Evolutionary conservation across 2,329 filamentous ascomycete species (phyloP).

Genomic region (Sarocladiaceae sp.): DNA sequence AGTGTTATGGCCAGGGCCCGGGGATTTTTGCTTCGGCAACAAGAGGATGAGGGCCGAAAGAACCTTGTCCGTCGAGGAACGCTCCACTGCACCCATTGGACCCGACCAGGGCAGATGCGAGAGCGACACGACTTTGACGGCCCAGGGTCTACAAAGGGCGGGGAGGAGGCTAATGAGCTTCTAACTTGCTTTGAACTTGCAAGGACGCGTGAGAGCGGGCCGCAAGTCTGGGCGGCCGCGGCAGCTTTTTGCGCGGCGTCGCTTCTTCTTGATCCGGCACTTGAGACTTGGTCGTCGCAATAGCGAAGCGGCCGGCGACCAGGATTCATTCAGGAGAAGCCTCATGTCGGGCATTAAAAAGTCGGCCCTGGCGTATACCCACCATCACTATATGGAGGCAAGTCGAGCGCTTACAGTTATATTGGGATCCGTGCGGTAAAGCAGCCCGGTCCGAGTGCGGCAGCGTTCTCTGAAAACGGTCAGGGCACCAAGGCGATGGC

Average conservation of each 20-base stretch:
- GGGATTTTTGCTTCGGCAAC: slow-evolving; percentile 3
- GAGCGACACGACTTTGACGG: neutral
- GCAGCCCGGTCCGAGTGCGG: too few relatives aligned
- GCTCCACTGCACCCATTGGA: slow-evolving; percentile 2
- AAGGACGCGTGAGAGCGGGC: neutral
- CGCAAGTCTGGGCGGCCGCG: neutral
- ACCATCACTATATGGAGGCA: too few relatives aligned
- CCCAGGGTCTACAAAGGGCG: neutral
- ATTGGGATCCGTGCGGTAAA: too few relatives aligned
- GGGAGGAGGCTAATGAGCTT: slow-evolving; percentile 1
- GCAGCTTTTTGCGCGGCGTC: too few relatives aligned
- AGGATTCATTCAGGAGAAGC: too few relatives aligned
- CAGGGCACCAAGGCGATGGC: neutral
- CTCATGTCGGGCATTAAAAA: too few relatives aligned
- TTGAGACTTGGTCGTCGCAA: too few relatives aligned
- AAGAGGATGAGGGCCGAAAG: neutral
- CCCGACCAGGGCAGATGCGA: neutral
- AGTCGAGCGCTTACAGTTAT: too few relatives aligned
- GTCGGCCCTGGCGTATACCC: too few relatives aligned
- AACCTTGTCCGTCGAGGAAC: neutral
- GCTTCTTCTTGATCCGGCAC: too few relatives aligned
- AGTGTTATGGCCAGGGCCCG: neutral
- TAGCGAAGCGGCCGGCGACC: too few relatives aligned
- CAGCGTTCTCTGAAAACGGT: neutral
- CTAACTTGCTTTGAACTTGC: neutral